Base-by-base conservation (phyloP, 2,329 filamentous ascomycete genomes). In the Dactylellina sp. region DNA sequence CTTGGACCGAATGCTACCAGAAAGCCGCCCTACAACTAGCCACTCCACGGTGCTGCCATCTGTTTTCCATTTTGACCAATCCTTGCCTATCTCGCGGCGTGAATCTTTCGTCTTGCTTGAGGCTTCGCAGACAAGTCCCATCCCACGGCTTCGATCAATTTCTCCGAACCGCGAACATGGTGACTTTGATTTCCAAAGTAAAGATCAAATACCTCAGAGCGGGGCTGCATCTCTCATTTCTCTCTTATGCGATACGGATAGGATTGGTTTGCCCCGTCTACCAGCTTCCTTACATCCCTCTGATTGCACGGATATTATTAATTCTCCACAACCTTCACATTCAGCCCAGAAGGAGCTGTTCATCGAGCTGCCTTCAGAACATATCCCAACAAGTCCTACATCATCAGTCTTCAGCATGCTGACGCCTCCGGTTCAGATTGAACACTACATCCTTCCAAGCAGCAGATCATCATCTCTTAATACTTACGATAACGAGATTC, bases 381-480 rank as follows among this genome's bases (percentile, higher is more conserved):
- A 44, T 24, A 55, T 57, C 20, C 61, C 70, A 16, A 11, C 28
- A 1, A 74, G 61, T 24, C 37, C 28, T 35, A 40, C 49, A 16
- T 20, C 70, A 2, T 74, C 70, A 24, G 9, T 57, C 12, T 47
- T 61, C 49, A 61, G 35, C 18, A 39, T 22, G 14, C 5, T 22
- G n/a, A 9, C 25, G 5, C 32, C 22, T 14, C 12, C 18, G 18
- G 11, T 35, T 9, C 28, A 64, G 22, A 20, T 56, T n/a, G 20
- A 37, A 42, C 39, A 16, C 11, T 22, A 24, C 20, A 14, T 16
- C 11, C 40, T 74, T 22, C 70, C 70, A 6, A 37, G 11, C n/a
- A 74, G 70, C 14, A 46, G 61, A n/a, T 22, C 61, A 6, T 24
- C 12, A 32, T 74, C 70, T 47, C 22, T 32, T 4, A 18, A 35